Percentiles rank a stretch among this genome's conserved stretches.
Evolutionary conservation across 108 stramenopile species (phyloP).

Genomic region (Cyclostephanos invisitatus): DNA sequence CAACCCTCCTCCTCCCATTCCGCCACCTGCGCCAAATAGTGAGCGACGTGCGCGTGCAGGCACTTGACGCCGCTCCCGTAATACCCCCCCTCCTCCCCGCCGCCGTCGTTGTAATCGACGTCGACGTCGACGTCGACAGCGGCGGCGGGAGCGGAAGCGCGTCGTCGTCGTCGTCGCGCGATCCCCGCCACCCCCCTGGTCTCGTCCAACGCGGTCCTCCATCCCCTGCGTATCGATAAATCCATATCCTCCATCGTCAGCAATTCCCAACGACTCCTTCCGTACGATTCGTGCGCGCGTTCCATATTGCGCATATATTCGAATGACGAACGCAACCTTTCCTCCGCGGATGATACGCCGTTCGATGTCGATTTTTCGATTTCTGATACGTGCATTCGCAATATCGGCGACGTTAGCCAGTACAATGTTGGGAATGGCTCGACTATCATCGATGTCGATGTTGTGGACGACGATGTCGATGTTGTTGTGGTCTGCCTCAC

Average conservation of each 20-base stretch:
- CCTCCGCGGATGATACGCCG: conserved; percentile 47
- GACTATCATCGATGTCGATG: conserved; percentile 39
- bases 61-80: conserved; percentile 66
- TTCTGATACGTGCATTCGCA: conserved; percentile 60
- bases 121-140: no score
- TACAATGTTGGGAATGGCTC: conserved; percentile 88
- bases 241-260: conserved; percentile 52
- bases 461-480: background rate
- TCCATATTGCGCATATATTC: conserved; percentile 59
- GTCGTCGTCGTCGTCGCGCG: conserved; percentile 7
- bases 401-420: conserved; percentile 76
- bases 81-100: background rate
- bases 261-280: conserved; percentile 52
- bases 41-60: conserved; percentile 84
- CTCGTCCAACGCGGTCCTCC: conserved; percentile 51
- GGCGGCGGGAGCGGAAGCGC: background rate
- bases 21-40: conserved; percentile 61
- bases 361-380: conserved; percentile 58
- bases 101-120: background rate
- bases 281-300: conserved; percentile 74
- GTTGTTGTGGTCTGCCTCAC: background rate
- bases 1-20: conserved; percentile 49
- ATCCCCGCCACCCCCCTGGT: conserved; percentile 82
- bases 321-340: conserved; percentile 35
- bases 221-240: conserved; percentile 38